Conservation (phyloP, 2,329 filamentous ascomycete species). For the Pseudophaeomoniella oleicola region DNA sequence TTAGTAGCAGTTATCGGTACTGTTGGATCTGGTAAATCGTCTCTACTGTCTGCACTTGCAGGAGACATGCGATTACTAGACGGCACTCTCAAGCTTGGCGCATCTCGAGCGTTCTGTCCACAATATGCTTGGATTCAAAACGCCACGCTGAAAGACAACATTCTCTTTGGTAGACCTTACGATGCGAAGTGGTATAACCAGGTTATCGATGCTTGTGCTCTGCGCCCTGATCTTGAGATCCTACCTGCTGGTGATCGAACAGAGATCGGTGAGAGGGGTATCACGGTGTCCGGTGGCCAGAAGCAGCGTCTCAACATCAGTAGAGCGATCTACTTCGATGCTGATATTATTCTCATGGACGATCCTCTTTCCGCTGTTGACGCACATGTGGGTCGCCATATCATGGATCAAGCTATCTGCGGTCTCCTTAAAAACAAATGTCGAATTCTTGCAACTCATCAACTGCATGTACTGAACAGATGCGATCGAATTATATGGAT, state of each 20-base stretch:
- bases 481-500: slow-evolving; percentile 92
- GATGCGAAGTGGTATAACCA: slow-evolving; percentile 65
- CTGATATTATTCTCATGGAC: slow-evolving; percentile 49
- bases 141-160: slow-evolving; percentile 72
- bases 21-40: slow-evolving; percentile 85
- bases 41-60: slow-evolving; percentile 72
- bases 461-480: slow-evolving; percentile 79
- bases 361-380: slow-evolving; percentile 44
- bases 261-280: slow-evolving; percentile 89
- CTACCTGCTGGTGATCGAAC: slow-evolving; percentile 79
- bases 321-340: slow-evolving; percentile 53
- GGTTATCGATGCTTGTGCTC: slow-evolving; percentile 74
- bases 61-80: slow-evolving; percentile 82
- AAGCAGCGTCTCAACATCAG: slow-evolving; percentile 94
- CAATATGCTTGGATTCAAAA: slow-evolving; percentile 99
- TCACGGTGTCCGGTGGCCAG: slow-evolving; percentile 88
- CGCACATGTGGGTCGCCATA: slow-evolving; percentile 47
- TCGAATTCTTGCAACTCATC: slow-evolving; percentile 82
- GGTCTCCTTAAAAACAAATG: slow-evolving; percentile 81
- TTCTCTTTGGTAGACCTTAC: slow-evolving; percentile 71
- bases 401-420: slow-evolving; percentile 90
- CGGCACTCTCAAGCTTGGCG: slow-evolving; percentile 61
- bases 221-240: slow-evolving; percentile 79
- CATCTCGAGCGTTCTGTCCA: slow-evolving; percentile 76
- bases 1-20: slow-evolving; percentile 66